A percentile compares a stretch with the other conserved stretches of the same genome.
phyloP scores from a whole-genome alignment of 116 monocot genomes.

The Trichopus zeylanicus region DNA sequence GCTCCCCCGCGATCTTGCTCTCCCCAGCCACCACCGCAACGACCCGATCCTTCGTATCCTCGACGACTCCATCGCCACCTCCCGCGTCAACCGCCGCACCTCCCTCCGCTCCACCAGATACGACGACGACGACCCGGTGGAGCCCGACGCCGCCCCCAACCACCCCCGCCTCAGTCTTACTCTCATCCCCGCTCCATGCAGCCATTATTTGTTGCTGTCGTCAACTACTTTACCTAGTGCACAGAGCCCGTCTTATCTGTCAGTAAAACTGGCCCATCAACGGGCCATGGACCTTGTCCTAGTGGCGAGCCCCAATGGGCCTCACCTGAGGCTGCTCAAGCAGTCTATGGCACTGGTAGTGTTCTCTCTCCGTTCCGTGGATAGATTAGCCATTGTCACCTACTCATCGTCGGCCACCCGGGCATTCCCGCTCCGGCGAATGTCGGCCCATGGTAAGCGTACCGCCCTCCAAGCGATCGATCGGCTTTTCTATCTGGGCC shows the following conservation, averaged over 20 bases:
- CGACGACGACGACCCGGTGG: conserved; percentile 81
- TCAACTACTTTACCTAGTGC: no score
- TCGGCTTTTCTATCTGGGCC: conserved; percentile 50
- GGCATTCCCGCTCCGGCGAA: conserved; percentile 70
- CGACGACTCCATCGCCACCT: conserved; percentile 77
- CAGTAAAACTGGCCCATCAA: conserved; percentile 44
- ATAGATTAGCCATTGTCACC: conserved; percentile 73
- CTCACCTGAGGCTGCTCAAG: conserved; percentile 71
- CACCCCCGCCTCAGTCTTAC: conserved; percentile 23
- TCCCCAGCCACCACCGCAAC: conserved; percentile 8
- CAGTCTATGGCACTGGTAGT: conserved; percentile 77
- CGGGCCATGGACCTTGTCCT: conserved; percentile 60
- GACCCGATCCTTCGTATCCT: conserved; percentile 88
- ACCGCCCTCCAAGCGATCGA: conserved; percentile 74
- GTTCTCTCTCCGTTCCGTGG: conserved; percentile 58
- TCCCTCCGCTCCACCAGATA: conserved; percentile 57
- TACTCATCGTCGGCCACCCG: conserved; percentile 61
- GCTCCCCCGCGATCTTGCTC: conserved; percentile 52
- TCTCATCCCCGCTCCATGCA: conserved; percentile 19
- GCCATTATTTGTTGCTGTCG: no score
- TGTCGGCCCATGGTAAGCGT: conserved; percentile 69
- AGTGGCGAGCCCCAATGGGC: conserved; percentile 66
- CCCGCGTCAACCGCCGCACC: conserved; percentile 72
- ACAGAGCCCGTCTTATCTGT: conserved; percentile 34
- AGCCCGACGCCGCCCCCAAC: conserved; percentile 5